Percentiles rank a stretch among this genome's conserved stretches.
These are phyloP conservation scores for Vitis hybrid DNA, from an alignment of 177 flowering plant species.

Conservation along the genomic window DNA sequence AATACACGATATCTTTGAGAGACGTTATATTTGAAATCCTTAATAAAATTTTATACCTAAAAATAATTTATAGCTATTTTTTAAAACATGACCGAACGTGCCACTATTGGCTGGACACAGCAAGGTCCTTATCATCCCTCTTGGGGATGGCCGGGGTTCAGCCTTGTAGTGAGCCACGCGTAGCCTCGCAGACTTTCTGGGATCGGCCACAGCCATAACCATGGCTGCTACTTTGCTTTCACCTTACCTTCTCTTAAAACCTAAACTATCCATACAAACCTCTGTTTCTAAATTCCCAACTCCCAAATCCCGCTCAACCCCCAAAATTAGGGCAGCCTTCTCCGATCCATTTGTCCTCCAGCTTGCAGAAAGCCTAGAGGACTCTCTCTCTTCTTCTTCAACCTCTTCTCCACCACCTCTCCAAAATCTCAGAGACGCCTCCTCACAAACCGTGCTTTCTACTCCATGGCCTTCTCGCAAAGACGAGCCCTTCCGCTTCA, in stretches of 20 bases:
- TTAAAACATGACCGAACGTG: too few relatives aligned
- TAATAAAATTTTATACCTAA: too few relatives aligned
- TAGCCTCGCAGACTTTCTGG: too few relatives aligned
- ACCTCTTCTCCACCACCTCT: constrained; percentile 30
- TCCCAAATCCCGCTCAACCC: constrained; percentile 6
- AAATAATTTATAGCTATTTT: too few relatives aligned
- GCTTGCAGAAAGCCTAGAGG: constrained; percentile 86
- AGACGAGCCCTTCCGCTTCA: constrained; percentile 88
- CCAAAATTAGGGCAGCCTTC: constrained; percentile 31
- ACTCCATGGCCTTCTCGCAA: constrained; percentile 81
- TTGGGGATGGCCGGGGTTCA: too few relatives aligned
- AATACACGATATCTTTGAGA: too few relatives aligned
- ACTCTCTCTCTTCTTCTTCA: constrained; percentile 37
- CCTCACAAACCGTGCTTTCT: constrained; percentile 70
- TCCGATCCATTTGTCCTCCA: constrained; percentile 85
- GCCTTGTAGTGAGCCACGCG: too few relatives aligned
- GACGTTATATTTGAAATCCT: too few relatives aligned
- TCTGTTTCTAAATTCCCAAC: constrained; percentile 2
- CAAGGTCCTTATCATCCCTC: too few relatives aligned
- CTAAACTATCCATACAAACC: constrained; percentile 2
- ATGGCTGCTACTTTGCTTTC: too few relatives aligned
- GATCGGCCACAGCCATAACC: too few relatives aligned
- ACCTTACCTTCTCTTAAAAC: background rate
- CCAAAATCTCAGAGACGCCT: constrained; percentile 66
- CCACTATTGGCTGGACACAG: too few relatives aligned